Percentiles rank a stretch among this genome's conserved stretches.
These are phyloP conservation scores for Schwanniomyces polymorphus DNA, from an alignment of 805 yeast genomes.

Conservation along the genomic window DNA sequence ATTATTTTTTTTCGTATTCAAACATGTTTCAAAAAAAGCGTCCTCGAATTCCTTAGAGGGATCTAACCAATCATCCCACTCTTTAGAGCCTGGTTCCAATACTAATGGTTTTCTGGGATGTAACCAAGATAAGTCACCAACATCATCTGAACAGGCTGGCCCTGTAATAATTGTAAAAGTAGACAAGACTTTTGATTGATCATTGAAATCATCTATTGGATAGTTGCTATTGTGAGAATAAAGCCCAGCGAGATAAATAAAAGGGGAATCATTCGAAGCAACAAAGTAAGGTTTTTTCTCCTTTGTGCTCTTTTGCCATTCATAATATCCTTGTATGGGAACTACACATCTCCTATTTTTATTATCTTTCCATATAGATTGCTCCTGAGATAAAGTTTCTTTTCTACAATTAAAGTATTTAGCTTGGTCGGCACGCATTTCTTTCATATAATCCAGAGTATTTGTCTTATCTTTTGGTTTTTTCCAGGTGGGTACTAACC, in stretches of 20 bases:
- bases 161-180: conserved; percentile 73
- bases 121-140: conserved; percentile 60
- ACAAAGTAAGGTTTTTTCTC: conserved; percentile 67
- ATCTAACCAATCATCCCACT: conserved; percentile 66
- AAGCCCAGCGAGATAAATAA: conserved; percentile 63
- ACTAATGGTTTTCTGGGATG: conserved; percentile 81
- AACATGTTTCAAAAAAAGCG: conserved; percentile 33
- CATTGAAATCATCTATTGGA: conserved; percentile 13
- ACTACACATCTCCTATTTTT: conserved; percentile 65
- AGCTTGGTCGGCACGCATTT: conserved; percentile 35
- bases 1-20: conserved; percentile 33
- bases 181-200: conserved; percentile 31
- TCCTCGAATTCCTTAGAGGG: conserved; percentile 39
- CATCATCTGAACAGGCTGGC: conserved; percentile 47
- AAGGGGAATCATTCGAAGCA: conserved; percentile 46
- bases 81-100: conserved; percentile 55
- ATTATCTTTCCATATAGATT: conserved; percentile 55
- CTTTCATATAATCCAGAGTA: conserved; percentile 26
- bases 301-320: conserved; percentile 56
- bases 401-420: conserved; percentile 72
- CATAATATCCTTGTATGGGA: conserved; percentile 83
- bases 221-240: conserved; percentile 37
- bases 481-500: conserved; percentile 73
- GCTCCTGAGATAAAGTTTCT: conserved; percentile 53
- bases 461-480: conserved; percentile 33